Conservation (phyloP, 2,329 filamentous ascomycete species). For the Fusarium solani-melongenae region DNA sequence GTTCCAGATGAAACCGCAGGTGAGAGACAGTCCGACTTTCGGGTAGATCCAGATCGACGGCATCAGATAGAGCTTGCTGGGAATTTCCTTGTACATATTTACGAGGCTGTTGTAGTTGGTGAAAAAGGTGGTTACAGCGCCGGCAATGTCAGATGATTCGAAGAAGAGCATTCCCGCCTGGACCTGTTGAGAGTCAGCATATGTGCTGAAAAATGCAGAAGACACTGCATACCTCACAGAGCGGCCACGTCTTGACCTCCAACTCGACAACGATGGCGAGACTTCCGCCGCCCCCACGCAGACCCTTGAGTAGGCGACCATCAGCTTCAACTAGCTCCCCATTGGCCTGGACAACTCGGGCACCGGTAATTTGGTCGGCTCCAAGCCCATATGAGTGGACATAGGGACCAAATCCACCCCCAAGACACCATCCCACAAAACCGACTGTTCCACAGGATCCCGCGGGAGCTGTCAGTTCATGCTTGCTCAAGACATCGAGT, state of each 20-base stretch:
- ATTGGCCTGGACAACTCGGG: constrained; percentile 11
- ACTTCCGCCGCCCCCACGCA: constrained; percentile 17
- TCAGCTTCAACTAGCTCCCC: constrained; percentile 16
- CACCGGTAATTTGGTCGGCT: constrained; percentile 17
- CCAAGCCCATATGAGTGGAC: constrained; percentile 12
- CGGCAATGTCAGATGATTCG: constrained; percentile 4
- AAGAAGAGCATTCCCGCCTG: constrained; percentile 14
- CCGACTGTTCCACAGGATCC: constrained; percentile 14
- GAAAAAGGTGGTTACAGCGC: constrained; percentile 1
- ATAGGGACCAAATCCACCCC: constrained; percentile 17
- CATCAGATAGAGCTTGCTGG: constrained; percentile 1
- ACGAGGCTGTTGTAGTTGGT: constrained; percentile 9
- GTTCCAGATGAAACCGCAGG: constrained; percentile 15
- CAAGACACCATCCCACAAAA: constrained; percentile 10
- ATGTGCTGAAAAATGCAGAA: background rate
- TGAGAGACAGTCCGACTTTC: background rate
- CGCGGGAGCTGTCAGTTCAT: background rate
- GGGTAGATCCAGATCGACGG: constrained; percentile 9
- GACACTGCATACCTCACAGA: constrained; percentile 1
- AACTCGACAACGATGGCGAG: constrained; percentile 20
- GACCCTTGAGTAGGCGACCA: constrained; percentile 8
- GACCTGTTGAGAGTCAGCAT: background rate
- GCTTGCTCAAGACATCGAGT: background rate
- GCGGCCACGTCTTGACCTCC: constrained; percentile 4
- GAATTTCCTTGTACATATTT: background rate